Evolutionary conservation across 352 stramenopile genomes (phyloP).

Genomic region (Pythium inflatum): DNA sequence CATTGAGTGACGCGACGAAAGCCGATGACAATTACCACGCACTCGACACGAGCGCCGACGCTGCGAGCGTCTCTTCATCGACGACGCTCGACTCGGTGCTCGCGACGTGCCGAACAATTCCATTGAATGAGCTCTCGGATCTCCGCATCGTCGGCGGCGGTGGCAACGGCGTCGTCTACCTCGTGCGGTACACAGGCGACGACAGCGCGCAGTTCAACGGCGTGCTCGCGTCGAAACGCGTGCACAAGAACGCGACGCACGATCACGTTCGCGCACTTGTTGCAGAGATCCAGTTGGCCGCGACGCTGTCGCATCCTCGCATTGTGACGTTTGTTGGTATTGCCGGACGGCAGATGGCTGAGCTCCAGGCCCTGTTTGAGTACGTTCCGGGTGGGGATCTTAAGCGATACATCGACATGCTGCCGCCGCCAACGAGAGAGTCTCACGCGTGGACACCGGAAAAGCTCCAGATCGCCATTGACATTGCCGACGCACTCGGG

Average conservation of each 20-base stretch:
- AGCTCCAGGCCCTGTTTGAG: slow-evolving; percentile 14
- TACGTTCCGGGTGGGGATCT: slow-evolving; percentile 5
- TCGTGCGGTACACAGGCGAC: neutral
- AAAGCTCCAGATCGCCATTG: slow-evolving; percentile 15
- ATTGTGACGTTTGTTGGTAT: slow-evolving; percentile 12
- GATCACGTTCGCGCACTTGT: slow-evolving; percentile 4
- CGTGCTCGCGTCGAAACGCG: slow-evolving; percentile 5
- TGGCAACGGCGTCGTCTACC: neutral
- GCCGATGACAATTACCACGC: neutral
- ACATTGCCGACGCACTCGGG: slow-evolving; percentile 8
- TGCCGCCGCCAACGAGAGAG: no score
- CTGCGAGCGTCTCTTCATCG: no score
- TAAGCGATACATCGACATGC: neutral
- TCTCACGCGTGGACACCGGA: neutral
- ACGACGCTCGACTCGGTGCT: neutral
- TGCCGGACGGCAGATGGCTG: slow-evolving; percentile 1
- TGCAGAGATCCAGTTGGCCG: neutral
- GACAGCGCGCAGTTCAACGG: neutral
- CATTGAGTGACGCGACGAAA: neutral
- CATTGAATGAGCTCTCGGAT: neutral
- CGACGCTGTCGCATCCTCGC: neutral
- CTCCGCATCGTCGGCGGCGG: slow-evolving; percentile 4
- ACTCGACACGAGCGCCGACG: neutral
- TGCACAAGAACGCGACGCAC: neutral
- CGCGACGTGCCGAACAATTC: neutral